Base-by-base conservation (phyloP, 805 yeast genomes). In the Zygoascus flipseniorum region DNA sequence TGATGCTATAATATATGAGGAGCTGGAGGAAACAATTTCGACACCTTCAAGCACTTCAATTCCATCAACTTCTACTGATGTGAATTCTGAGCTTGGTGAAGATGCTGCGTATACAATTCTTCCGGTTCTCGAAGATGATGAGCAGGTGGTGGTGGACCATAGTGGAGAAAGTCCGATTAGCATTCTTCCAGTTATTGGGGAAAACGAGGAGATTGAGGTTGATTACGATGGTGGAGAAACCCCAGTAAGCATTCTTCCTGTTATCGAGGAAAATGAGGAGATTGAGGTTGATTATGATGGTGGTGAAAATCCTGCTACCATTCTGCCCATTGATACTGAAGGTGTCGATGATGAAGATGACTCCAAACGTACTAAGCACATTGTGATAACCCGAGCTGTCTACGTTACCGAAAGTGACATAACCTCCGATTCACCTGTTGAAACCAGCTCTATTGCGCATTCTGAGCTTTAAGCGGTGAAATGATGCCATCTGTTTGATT, bases 1-100 rank as follows among this genome's bases (percentile, higher is more conserved):
- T 61, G 67, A 58, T 42, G 60, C 60, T 20, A 56, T 50, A 35
- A 28, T 54, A 16, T 58, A 61, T 43, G 63, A 63, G 13, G 63
- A 56, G 8, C 31, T 16, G 8, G 62, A 58, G 23, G 70, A 58
- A 11, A 16, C 43, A 14, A 50, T n/a, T 4, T 42, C 16, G 31
- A 45, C 39, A 26, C 51, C 18, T 20, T 50, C 43, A 19, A 57
- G 43, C 13, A 55, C 52, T 23, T 53, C 48, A 13, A 5, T 10
- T n/a, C 13, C 3, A 18, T 5, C 46, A 52, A 18, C 43, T 23
- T 8, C 47, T 31, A 26, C 43, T 42, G 53, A 45, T 31, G 5
- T 43, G 26, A 51, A 48, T 31, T 10, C 57, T 23, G 52, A 52
- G 32, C 2, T 31, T n/a, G 49, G 31, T n/a, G 18, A 5, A 31